Conservation (phyloP, 2,329 filamentous ascomycete genomes). For the Alternaria solani region DNA sequence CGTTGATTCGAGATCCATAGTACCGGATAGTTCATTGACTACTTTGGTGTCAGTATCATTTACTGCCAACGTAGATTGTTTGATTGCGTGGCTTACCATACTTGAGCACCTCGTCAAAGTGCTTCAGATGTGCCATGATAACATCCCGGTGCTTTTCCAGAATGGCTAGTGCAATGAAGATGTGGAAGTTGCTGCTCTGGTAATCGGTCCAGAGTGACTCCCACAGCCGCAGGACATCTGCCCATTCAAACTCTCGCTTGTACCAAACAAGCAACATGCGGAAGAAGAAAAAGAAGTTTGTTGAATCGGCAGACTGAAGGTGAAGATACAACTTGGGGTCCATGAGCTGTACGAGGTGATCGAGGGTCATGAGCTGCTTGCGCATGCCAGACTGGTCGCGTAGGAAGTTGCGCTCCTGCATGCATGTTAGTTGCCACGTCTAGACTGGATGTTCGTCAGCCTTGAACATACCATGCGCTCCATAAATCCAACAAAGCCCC, state of each 20-base stretch:
- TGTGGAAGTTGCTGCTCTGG: slow-evolving; percentile 85
- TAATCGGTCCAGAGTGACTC: slow-evolving; percentile 95
- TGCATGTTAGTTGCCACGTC: slow-evolving; percentile 12
- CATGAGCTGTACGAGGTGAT: slow-evolving; percentile 96
- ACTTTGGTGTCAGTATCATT: slow-evolving; percentile 14
- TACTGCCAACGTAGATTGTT: neutral
- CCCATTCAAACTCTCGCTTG: slow-evolving; percentile 94
- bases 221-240: slow-evolving; percentile 87
- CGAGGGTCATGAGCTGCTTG: slow-evolving; percentile 84
- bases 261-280: slow-evolving; percentile 99
- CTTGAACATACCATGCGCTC: slow-evolving; percentile 74
- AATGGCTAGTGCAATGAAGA: slow-evolving; percentile 93
- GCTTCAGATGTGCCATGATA: slow-evolving; percentile 91
- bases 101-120: slow-evolving; percentile 97
- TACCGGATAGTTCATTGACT: slow-evolving; percentile 96
- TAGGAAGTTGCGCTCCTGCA: slow-evolving; percentile 86
- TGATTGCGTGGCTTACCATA: slow-evolving; percentile 70
- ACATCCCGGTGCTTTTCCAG: slow-evolving; percentile 95
- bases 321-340: slow-evolving; percentile 94
- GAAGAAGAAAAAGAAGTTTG: slow-evolving; percentile 99
- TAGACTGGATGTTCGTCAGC: too few relatives aligned
- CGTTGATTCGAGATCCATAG: slow-evolving; percentile 87
- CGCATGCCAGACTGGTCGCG: slow-evolving; percentile 97
- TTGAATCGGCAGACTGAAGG: slow-evolving; percentile 87
- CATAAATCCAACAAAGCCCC: slow-evolving; percentile 97